Base-by-base conservation (phyloP, 169 alveolate species). In the Plasmodium chabaudi region DNA sequence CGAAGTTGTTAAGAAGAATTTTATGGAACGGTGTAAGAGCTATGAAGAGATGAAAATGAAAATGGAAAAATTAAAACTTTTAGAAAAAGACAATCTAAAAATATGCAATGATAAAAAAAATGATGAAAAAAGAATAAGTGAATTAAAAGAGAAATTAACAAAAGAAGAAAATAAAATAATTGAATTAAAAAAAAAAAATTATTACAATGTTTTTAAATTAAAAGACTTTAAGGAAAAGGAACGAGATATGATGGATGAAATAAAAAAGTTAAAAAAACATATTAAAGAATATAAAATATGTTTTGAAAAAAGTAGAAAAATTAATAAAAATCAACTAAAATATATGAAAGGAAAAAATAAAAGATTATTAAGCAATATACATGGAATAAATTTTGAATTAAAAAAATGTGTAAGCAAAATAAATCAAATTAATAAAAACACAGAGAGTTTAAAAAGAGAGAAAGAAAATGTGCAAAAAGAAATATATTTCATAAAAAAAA, bases 1-100 rank as follows among this genome's bases (percentile, higher is more conserved):
- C 7, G n/a, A 64, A 0, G 49, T 12, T n/a, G 27, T 57, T 55
- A 42, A 46, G 71, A 55, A 39, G 1, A 75, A 75, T 15, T 44
- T 61, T 9, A 23, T 46, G 17, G 25, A n/a, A 57, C 63, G 65
- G 51, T n/a, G 42, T 19, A 63, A 42, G 27, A 75, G 61, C 56
- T 75, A 75, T 57, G 88, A 75, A 27, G 88, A 75, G 15, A 55
- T 75, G 21, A 63, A 53, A 57, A 55, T 63, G n/a, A 34, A 75
- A 42, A 9, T 75, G 46, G 61, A 19, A 1, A 17, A 49, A 25
- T 6, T 75, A 21, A 55, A 75, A 65, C 5, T 9, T 15, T 5
- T 23, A 10, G 61, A 75, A 27, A 42, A 46, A 25, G 53, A 46
- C 19, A 67, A 53, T 39, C 21, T 63, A 9, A 69, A 75, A 49